Evolutionary conservation across 441 rosid species (phyloP).

Genomic region (Populus hybrid): DNA sequence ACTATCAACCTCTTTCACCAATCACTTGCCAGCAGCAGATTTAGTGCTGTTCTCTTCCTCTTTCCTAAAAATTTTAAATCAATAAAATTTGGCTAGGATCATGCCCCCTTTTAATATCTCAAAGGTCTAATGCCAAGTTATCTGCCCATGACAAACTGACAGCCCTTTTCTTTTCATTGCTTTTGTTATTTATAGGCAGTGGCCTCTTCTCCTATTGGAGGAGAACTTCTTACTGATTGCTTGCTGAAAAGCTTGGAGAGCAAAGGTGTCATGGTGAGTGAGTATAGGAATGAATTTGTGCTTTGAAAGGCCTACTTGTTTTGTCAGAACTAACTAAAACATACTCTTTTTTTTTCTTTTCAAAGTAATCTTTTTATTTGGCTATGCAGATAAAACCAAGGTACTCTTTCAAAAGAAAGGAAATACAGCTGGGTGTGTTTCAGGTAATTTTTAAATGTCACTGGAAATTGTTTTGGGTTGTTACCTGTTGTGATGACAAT

Average conservation of each 20-base stretch:
- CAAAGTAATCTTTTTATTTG: not conserved
- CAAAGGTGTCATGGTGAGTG: constrained; percentile 78
- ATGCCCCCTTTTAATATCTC: not conserved
- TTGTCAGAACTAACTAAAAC: constrained; percentile 1
- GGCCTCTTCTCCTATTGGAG: constrained; percentile 80
- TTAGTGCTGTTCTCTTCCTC: not conserved
- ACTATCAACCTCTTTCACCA: no score
- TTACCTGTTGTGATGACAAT: not conserved
- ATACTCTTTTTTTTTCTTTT: not conserved
- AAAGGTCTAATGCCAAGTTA: not conserved
- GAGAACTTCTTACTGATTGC: constrained; percentile 95
- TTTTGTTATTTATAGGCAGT: constrained; percentile 59
- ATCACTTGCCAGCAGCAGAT: no score
- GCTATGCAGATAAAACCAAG: constrained; percentile 84
- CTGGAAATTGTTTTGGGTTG: constrained; percentile 1
- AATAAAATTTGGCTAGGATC: not conserved
- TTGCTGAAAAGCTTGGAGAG: constrained; percentile 96
- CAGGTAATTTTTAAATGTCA: constrained; percentile 52
- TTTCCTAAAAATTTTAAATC: not conserved
- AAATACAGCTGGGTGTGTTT: constrained; percentile 82
- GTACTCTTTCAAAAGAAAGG: constrained; percentile 97
- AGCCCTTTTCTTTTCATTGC: not conserved
- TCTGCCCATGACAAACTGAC: constrained; percentile 8
- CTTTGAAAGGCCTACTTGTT: constrained; percentile 12
- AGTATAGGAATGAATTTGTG: constrained; percentile 9